Evolutionary conservation across 768 basidiomycete genomes (phyloP), one percentile per base, ranked within the genome.

Genomic region (Epithele typhae): DNA sequence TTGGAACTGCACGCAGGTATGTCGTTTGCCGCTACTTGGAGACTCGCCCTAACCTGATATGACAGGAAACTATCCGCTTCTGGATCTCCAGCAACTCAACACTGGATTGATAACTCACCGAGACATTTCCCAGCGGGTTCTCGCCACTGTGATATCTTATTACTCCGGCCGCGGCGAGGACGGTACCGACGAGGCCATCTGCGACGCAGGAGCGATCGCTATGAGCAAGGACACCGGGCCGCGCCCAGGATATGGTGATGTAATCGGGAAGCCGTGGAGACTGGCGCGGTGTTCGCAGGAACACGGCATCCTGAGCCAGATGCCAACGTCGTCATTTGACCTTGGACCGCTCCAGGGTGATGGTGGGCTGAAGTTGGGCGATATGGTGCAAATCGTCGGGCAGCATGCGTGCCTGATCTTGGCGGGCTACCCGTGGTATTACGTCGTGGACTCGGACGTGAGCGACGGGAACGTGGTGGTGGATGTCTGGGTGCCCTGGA

Each of bases 401-500:
- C 89, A 93, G 63, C 87, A 93, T 62, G 91, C 89, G 7, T 94
- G 91, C 60, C 62, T 92, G 55, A 89, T 82, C 37, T 76, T 87
- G 17, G 88, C 92, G 17, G 81, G 77, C 2, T 78, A 87, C 57
- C 81, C 84, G 1, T 92, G 87, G 88, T 89, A 83, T 62, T 92
- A 92, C 59, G 69, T 92, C 17, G 80, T 92, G 2, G 90, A 92
- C 54, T 77, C 77, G 6, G 70, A 69, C n/a, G 60, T 69, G 24
- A 71, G 66, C 18, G 75, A 75, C 14, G 67, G 64, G 30, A 71
- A 74, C 32, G 61, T 52, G 23, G 81, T 91, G 7, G 79, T 82
- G 17, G 90, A 92, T 63, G 68, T 92, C 23, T 92, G 91, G 91
- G 81, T 91, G 36, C 79, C 89, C 6, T 91, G 89, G 87, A 94